These are phyloP conservation scores for Xerocomellus chrysenteron DNA, from an alignment of 768 basidiomycete species.

Conservation along the genomic window DNA sequence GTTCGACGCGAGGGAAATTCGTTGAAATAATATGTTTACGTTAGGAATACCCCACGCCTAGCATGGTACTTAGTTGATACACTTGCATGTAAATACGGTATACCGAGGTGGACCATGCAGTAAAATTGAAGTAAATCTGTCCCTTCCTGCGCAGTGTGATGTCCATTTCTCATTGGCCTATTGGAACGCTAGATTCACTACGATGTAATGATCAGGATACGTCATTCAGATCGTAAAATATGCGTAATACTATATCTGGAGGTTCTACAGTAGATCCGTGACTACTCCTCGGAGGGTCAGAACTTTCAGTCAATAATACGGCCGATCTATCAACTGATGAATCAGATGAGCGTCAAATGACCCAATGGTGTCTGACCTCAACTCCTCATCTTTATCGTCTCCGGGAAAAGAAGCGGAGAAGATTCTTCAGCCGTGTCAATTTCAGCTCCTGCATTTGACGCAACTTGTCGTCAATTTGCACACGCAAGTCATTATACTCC, in stretches of 20 bases:
- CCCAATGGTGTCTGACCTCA: neutral
- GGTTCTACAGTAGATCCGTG: neutral
- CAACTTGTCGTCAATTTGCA: conserved; percentile 8
- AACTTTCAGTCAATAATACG: too few species aligned
- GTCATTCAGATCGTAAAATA: neutral
- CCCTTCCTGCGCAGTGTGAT: too few species aligned
- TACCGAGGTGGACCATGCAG: too few species aligned
- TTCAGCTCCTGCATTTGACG: conserved; percentile 12
- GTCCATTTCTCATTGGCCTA: too few species aligned
- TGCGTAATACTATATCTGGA: neutral
- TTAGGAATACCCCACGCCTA: too few species aligned
- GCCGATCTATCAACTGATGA: neutral
- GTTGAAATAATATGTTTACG: too few species aligned
- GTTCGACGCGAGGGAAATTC: too few species aligned
- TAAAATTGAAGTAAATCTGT: too few species aligned
- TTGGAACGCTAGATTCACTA: too few species aligned
- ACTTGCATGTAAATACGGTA: too few species aligned
- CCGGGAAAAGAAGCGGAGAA: neutral
- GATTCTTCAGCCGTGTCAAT: neutral
- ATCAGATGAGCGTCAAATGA: neutral
- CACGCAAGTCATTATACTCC: conserved; percentile 3
- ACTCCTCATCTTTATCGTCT: neutral
- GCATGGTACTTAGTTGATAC: too few species aligned
- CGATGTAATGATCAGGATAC: neutral
- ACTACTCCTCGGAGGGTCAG: neutral